Conservation (phyloP, 495 filamentous ascomycete genomes). For the Entonaema liquescens region DNA sequence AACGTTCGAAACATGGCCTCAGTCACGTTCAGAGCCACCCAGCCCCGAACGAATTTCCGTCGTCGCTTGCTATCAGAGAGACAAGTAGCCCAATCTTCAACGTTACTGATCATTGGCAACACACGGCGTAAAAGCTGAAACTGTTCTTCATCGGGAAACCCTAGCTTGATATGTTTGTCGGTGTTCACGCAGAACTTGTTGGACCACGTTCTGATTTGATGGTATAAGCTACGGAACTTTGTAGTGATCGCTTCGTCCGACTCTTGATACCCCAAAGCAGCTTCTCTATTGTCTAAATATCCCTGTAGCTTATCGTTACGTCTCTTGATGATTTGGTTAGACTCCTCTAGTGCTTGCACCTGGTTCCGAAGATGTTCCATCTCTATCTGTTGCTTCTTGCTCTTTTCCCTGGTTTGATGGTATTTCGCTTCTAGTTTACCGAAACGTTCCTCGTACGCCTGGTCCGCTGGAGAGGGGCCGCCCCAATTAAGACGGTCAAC, state of each 20-base stretch:
- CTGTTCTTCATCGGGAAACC: not conserved
- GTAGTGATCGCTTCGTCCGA: not conserved
- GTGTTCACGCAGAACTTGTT: slow-evolving; percentile 1
- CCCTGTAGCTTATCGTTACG: slow-evolving; percentile 1
- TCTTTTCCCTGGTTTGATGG: not conserved
- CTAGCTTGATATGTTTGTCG: not conserved
- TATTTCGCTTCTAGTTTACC: not conserved
- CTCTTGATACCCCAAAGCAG: not conserved
- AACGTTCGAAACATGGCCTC: not conserved
- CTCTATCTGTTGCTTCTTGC: not conserved
- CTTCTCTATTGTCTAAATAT: not conserved
- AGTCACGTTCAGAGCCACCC: not conserved
- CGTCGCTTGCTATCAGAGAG: not conserved
- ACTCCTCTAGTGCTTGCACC: slow-evolving; percentile 1
- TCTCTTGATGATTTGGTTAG: not conserved
- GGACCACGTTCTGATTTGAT: not conserved
- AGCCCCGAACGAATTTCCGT: slow-evolving; percentile 3
- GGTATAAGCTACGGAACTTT: not conserved
- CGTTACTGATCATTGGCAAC: not conserved
- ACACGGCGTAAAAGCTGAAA: not conserved
- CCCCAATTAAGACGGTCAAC: not conserved
- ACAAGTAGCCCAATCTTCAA: not conserved
- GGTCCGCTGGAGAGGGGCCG: not conserved
- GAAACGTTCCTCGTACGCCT: not conserved
- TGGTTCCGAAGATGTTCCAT: not conserved